A percentile compares a stretch with the other conserved stretches of the same genome.
Evolutionary conservation across 208 protist species (phyloP).

Genomic region (Tritrichomonas musculus): DNA sequence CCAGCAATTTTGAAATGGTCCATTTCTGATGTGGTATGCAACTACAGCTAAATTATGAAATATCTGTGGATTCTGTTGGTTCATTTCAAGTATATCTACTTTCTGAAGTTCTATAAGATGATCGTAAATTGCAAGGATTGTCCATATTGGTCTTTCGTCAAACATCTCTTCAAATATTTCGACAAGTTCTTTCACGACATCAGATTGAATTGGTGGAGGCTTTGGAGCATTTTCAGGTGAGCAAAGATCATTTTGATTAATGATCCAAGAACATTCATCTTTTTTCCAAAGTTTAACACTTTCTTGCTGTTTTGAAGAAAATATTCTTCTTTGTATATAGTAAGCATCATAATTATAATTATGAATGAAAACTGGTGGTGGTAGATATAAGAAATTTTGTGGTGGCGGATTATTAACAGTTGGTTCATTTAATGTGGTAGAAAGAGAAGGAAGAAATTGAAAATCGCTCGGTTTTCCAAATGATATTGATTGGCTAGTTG

Average conservation of each 20-base stretch:
- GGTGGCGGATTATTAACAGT: not conserved
- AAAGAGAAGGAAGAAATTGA: not conserved
- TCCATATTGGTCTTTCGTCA: constrained; percentile 23
- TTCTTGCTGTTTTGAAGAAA: not conserved
- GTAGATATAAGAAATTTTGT: constrained; percentile 2
- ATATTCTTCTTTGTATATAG: not conserved
- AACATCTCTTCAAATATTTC: not conserved
- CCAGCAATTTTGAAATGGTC: constrained; percentile 15
- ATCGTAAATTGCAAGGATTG: not conserved
- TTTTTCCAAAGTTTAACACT: not conserved
- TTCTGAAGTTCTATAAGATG: not conserved
- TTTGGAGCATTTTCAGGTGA: not conserved
- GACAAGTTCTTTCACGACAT: not conserved
- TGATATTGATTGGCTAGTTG: not conserved
- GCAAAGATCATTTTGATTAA: not conserved
- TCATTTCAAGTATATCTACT: not conserved
- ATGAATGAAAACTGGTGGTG: not conserved
- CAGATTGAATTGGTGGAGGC: not conserved
- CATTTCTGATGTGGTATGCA: constrained; percentile 19
- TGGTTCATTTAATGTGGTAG: not conserved
- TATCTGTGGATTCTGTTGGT: not conserved
- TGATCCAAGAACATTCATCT: not conserved
- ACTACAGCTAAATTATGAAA: not conserved
- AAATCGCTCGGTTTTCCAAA: constrained; percentile 1
- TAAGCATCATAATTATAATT: not conserved